Evolutionary conservation across 73 alveolate species (phyloP).

Genomic region (Paramecium pentaurelia): DNA sequence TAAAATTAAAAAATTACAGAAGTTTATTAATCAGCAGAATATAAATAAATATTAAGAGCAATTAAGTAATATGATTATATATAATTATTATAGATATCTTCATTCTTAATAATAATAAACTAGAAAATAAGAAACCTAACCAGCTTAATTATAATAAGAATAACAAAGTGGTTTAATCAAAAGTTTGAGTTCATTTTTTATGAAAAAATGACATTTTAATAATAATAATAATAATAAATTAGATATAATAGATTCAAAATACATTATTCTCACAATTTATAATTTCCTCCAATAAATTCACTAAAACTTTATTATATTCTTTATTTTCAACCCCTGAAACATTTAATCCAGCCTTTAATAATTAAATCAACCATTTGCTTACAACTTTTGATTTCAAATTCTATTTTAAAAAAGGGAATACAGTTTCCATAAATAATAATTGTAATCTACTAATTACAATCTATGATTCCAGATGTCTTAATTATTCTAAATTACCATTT

Average conservation of each 20-base stretch:
- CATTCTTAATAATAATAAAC: slow-evolving; percentile 7
- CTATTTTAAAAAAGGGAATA: not conserved
- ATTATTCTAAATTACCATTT: not conserved
- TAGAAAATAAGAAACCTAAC: not conserved
- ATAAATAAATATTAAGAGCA: not conserved
- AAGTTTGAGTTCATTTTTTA: slow-evolving; percentile 25
- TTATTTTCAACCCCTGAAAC: not conserved
- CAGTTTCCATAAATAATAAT: not conserved
- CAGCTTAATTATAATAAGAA: not conserved
- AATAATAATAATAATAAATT: not conserved
- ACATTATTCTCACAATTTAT: not conserved
- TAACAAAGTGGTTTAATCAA: not conserved
- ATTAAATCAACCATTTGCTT: not conserved
- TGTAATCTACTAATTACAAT: not conserved
- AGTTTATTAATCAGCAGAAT: not conserved
- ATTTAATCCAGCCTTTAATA: not conserved
- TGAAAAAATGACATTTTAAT: slow-evolving; percentile 2
- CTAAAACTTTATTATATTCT: not conserved
- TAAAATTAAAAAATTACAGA: not conserved
- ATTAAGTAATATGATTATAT: not conserved
- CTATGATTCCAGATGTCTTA: slow-evolving; percentile 17
- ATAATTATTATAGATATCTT: not conserved
- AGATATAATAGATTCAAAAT: not conserved
- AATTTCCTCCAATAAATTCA: not conserved
- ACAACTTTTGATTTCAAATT: not conserved